Evolutionary conservation across 2,329 filamentous ascomycete species (phyloP), one percentile per base, ranked within the genome.

Genomic region (Boeremia lycopersici): DNA sequence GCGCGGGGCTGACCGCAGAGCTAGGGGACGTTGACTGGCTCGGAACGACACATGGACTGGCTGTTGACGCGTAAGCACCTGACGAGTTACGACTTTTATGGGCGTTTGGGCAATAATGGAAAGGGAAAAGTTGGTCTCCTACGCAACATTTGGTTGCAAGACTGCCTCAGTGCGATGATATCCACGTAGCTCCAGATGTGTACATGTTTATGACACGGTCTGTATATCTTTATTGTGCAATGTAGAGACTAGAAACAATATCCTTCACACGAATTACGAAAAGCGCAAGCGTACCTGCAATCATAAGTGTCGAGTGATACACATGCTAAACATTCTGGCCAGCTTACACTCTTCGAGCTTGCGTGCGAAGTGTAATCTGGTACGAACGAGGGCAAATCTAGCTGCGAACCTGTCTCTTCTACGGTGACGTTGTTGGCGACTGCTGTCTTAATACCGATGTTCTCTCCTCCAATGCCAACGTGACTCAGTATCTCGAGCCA

Each of bases 1-100:
- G 53, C 25, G 51, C 58, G 35, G 41, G 43, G 6, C 28, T 58
- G 6, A 36, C 39, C 19, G 43, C 52, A 10, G 52, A 55, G 17
- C 9, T 55, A 4, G 46, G 52, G 7, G 58, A 60, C 13, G 56
- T 61, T 6, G 63, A 67, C 29, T 68, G 65, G 65, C 45, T 68
- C 12, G 44, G 40, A 12, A 40, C 47, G 9, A 56, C 51, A 13
- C 57, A 63, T n/a, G 53, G 53, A 7, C 30, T 63, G 11, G 35
- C 39, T 0, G 41, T 61, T 38, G 62, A 63, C 30, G 57, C 51
- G 10, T 66, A 38, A 54, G 34, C 1, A 25, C 5, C 2, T 45
- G 8, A 54, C 9, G 40, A 36, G 8, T 10, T 35, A 35, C 46
- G 41, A 23, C 45, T 54, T 35, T n/a, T n/a, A 5, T 15, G 15